Evolutionary conservation across 2,329 filamentous ascomycete genomes (phyloP).

Genomic region (Fusarium illudens): DNA sequence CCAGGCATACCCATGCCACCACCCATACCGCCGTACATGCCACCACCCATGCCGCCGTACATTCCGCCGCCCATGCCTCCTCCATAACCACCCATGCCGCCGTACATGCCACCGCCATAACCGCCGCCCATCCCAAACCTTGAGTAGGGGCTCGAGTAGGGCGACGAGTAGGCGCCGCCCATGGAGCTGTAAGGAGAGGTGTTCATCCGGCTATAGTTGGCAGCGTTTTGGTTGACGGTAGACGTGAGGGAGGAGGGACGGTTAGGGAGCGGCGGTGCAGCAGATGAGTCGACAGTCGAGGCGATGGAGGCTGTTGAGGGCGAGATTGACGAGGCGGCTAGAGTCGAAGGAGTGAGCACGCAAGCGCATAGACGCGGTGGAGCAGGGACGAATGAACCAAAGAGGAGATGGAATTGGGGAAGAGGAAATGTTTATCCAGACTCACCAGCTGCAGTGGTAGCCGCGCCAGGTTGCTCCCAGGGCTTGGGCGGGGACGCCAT

Average conservation of each 20-base stretch:
- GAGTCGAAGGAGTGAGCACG: constrained; percentile 34
- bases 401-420: constrained; percentile 3
- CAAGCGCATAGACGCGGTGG: constrained; percentile 32
- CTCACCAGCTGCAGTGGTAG: constrained; percentile 58
- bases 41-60: constrained; percentile 52
- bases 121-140: constrained; percentile 49
- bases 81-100: constrained; percentile 53
- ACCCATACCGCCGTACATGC: constrained; percentile 50
- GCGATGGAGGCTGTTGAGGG: constrained; percentile 53
- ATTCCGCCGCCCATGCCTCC: constrained; percentile 53
- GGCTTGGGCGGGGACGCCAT: constrained; percentile 93
- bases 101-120: constrained; percentile 17
- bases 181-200: constrained; percentile 60
- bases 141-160: constrained; percentile 54
- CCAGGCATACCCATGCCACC: constrained; percentile 68
- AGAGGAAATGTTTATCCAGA: constrained; percentile 32
- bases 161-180: constrained; percentile 53
- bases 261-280: constrained; percentile 77
- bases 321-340: constrained; percentile 53
- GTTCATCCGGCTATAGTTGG: constrained; percentile 75
- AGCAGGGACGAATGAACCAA: neutral
- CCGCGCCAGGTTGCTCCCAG: constrained; percentile 85
- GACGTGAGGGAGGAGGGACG: constrained; percentile 80
- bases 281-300: constrained; percentile 47
- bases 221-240: constrained; percentile 87